Conservation (phyloP, 2,329 filamentous ascomycete genomes). For the Phaeosphaeria sp. region DNA sequence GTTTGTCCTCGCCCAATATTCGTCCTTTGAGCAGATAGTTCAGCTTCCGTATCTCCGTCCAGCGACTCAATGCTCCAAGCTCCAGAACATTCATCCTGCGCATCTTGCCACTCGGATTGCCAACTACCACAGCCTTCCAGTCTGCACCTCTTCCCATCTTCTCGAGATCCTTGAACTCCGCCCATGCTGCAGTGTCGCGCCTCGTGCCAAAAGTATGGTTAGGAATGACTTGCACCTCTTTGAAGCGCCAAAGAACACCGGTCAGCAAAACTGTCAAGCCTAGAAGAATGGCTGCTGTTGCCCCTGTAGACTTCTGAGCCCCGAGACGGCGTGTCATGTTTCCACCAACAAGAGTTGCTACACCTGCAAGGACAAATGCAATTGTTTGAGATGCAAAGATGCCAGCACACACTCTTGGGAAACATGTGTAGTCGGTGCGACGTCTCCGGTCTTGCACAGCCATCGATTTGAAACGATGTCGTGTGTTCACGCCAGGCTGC, state of each 20-base stretch:
- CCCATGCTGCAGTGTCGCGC: constrained; percentile 39
- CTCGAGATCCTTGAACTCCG: constrained; percentile 48
- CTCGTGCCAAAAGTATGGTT: constrained; percentile 56
- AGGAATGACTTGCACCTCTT: constrained; percentile 72
- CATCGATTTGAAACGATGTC: constrained; percentile 55
- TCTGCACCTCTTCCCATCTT: constrained; percentile 53
- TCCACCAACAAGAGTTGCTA: constrained; percentile 72
- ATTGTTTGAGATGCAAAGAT: constrained; percentile 74
- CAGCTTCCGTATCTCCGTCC: constrained; percentile 70
- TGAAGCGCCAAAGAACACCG: constrained; percentile 68
- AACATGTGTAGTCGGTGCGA: constrained; percentile 76
- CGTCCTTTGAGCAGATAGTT: constrained; percentile 48
- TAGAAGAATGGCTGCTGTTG: constrained; percentile 72
- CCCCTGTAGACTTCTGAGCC: constrained; percentile 70
- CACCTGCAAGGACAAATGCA: constrained; percentile 72
- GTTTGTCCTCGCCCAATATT: constrained; percentile 22
- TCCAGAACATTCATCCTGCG: constrained; percentile 76
- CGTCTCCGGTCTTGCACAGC: constrained; percentile 53
- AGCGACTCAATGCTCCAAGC: constrained; percentile 70
- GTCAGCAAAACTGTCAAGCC: constrained; percentile 69
- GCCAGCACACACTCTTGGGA: constrained; percentile 74
- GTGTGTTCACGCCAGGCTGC: constrained; percentile 70
- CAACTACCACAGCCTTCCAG: constrained; percentile 74
- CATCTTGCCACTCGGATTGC: constrained; percentile 72
- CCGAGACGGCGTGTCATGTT: constrained; percentile 69